A percentile compares a stretch with the other conserved stretches of the same genome.
These are phyloP conservation scores for Leccinum rimulosum DNA, from an alignment of 768 basidiomycete species.

Conservation along the genomic window DNA sequence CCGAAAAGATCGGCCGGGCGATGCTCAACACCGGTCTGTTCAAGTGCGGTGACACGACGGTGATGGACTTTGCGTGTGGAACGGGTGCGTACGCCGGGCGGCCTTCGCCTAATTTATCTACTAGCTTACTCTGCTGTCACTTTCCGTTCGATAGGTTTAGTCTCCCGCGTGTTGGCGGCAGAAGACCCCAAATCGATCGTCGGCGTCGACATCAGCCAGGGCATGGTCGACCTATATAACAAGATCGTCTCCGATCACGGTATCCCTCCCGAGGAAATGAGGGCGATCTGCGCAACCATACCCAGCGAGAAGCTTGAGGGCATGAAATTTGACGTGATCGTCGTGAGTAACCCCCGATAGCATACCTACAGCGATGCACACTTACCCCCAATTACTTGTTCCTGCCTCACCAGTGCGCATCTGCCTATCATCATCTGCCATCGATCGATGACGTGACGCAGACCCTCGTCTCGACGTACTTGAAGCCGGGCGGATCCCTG, in stretches of 20 bases:
- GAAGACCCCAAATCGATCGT: constrained; percentile 60
- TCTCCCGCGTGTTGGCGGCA: constrained; percentile 60
- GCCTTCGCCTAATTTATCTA: neutral
- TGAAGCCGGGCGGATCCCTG: constrained; percentile 61
- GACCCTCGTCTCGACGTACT: constrained; percentile 45
- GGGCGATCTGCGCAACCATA: constrained; percentile 48
- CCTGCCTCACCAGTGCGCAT: constrained; percentile 47
- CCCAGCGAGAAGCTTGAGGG: constrained; percentile 48
- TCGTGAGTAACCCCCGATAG: constrained; percentile 44
- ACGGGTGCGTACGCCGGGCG: constrained; percentile 41
- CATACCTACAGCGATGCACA: neutral
- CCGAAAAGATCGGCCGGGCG: constrained; percentile 23
- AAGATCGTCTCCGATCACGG: constrained; percentile 55
- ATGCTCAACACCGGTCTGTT: constrained; percentile 44
- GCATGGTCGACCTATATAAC: constrained; percentile 68
- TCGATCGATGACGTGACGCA: constrained; percentile 50
- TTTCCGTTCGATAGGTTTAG: constrained; percentile 44
- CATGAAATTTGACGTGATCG: constrained; percentile 63
- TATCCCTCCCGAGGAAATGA: constrained; percentile 63
- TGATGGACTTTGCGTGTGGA: constrained; percentile 78
- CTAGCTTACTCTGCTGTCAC: neutral
- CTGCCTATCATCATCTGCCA: constrained; percentile 62
- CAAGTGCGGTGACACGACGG: constrained; percentile 50
- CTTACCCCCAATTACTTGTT: neutral
- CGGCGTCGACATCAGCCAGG: constrained; percentile 75